Conservation (phyloP, 768 basidiomycete species). For the Naematelia aurantialba region DNA sequence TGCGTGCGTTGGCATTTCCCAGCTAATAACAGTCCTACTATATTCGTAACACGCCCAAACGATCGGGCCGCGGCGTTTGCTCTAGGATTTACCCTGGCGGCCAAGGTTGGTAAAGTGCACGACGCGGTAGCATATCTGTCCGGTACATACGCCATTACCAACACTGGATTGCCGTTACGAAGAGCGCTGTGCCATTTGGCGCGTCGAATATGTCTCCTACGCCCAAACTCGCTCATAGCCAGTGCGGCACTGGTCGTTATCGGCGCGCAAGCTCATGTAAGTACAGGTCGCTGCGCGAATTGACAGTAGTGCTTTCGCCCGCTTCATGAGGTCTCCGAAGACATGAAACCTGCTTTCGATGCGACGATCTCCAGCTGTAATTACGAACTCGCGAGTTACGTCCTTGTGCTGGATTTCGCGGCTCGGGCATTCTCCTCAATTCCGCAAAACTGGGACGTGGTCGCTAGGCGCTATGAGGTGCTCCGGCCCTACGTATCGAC, state of each 20-base stretch:
- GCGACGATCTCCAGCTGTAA: slow-evolving; percentile 10
- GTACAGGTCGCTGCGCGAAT: neutral
- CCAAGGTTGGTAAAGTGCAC: neutral
- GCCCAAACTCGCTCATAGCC: slow-evolving; percentile 15
- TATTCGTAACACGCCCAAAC: slow-evolving; percentile 12
- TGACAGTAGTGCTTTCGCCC: slow-evolving; percentile 18
- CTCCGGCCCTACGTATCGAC: slow-evolving; percentile 5
- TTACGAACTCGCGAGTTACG: slow-evolving; percentile 21
- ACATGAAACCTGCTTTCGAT: slow-evolving; percentile 9
- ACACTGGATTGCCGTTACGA: neutral
- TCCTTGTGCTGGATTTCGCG: slow-evolving; percentile 16
- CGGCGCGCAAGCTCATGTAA: slow-evolving; percentile 9
- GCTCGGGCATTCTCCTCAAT: slow-evolving; percentile 11
- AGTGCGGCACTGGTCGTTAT: slow-evolving; percentile 5
- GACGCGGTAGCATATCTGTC: slow-evolving; percentile 16
- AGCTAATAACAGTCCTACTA: slow-evolving; percentile 12
- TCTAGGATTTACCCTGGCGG: slow-evolving; percentile 14
- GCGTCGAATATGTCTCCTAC: neutral
- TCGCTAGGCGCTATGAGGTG: neutral
- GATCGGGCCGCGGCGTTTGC: slow-evolving; percentile 7
- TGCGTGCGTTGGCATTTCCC: slow-evolving; percentile 1
- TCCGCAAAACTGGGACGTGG: neutral
- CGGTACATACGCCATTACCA: slow-evolving; percentile 3
- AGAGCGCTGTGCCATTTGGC: neutral
- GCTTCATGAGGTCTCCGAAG: slow-evolving; percentile 7